Base-by-base conservation (phyloP, 768 basidiomycete species). In the Termitomyces sp. region DNA sequence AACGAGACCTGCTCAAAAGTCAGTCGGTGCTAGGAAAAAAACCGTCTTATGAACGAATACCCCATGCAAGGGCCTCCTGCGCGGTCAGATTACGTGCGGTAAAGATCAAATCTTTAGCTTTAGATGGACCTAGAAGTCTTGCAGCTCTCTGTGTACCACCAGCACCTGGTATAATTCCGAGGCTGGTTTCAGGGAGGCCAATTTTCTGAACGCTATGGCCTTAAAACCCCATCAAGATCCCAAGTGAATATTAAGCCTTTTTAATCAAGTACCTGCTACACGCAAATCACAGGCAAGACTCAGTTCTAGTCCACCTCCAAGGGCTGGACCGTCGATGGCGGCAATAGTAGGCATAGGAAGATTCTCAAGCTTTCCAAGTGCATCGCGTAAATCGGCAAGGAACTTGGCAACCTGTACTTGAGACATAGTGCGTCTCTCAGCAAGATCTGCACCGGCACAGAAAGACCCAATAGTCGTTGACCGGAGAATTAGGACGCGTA, bases 221-320 rank as follows among this genome's bases (percentile, higher is more conserved):
- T 90, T 61, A 11, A 49, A 47, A 54, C 33, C 23, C 6, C 35
- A 50, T 45, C 38, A 56, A 48, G 16, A 35, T 33, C 23, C 18
- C 7, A 5, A 42, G 18, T 25, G 31, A 23, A n/a, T 27, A 15
- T 20, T 11, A 49, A 27, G n/a, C n/a, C 25, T 36, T 12, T 5
- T 16, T 29, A 20, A 20, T 47, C 36, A 70, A 77, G 54, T 69
- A 93, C 94, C 91, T 56, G 89, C 94, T 25, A 96, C 86, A 32
- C 94, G 83, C 63, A 98, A 70, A 74, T 98, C 94, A 70, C 93
- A 96, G 2, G 91, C 88, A 50, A 98, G 77, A 54, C 87, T 80
- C 54, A 97, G 70, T 69, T 98, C 94, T 27, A 94, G 77, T 2
- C 94, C 94, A n/a, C 94, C 94, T 10, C 94, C 94, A 0, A 98